Evolutionary conservation across 768 basidiomycete species (phyloP).

Genomic region (Hysterangium stoloniferum): DNA sequence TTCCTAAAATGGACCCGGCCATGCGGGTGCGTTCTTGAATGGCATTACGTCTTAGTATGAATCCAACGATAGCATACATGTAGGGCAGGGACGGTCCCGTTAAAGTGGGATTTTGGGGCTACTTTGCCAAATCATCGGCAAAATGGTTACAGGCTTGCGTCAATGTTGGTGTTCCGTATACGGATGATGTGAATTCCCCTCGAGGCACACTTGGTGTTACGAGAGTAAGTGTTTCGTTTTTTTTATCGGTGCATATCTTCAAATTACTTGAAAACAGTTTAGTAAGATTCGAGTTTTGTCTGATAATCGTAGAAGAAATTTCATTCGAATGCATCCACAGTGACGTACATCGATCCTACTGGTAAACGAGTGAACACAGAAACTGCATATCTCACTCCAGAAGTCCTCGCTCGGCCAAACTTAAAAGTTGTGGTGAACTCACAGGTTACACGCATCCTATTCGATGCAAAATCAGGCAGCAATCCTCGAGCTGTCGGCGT

Average conservation of each 20-base stretch:
- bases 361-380: conserved; percentile 55
- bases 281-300: conserved; percentile 18
- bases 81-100: conserved; percentile 5
- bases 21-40: conserved; percentile 13
- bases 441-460: conserved; percentile 46
- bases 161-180: conserved; percentile 43
- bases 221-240: conserved; percentile 33
- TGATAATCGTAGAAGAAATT: background rate
- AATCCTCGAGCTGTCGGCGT: conserved; percentile 47
- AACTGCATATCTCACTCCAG: conserved; percentile 55
- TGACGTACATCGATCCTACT: conserved; percentile 56
- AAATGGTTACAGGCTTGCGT: conserved; percentile 50
- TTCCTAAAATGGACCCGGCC: conserved; percentile 39
- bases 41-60: background rate
- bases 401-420: conserved; percentile 57
- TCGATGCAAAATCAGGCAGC: conserved; percentile 32
- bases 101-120: conserved; percentile 46
- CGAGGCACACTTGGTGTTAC: conserved; percentile 53
- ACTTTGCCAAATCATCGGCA: conserved; percentile 36
- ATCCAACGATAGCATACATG: background rate
- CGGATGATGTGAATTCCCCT: conserved; percentile 48
- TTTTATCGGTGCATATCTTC: background rate
- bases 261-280: conserved; percentile 15
- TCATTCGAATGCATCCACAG: conserved; percentile 27
- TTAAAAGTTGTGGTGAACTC: conserved; percentile 52